These are phyloP conservation scores for Komagataella populi DNA, from an alignment of 805 yeast genomes.

Conservation along the genomic window DNA sequence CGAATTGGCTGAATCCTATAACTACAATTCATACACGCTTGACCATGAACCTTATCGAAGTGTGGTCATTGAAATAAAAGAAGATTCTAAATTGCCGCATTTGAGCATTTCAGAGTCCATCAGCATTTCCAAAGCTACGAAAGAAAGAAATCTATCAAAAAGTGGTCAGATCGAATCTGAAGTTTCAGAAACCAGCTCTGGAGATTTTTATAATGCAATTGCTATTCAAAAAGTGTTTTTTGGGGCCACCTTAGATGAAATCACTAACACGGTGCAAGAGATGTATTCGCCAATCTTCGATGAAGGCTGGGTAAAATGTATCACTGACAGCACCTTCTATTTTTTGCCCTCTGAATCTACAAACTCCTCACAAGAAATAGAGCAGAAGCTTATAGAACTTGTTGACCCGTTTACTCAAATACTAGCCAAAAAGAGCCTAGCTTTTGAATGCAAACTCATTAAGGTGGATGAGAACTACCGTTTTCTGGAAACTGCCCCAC, in stretches of 20 bases:
- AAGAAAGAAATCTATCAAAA: not conserved
- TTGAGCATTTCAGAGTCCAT: conserved; percentile 27
- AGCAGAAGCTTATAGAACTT: not conserved
- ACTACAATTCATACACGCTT: conserved; percentile 56
- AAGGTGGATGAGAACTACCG: not conserved
- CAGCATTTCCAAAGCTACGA: conserved; percentile 11
- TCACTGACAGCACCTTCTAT: not conserved
- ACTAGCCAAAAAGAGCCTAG: not conserved
- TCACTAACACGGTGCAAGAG: not conserved
- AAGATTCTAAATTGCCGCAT: conserved; percentile 23
- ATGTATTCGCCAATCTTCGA: not conserved
- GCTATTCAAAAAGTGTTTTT: conserved; percentile 36
- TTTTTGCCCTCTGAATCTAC: not conserved
- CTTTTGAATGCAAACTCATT: not conserved
- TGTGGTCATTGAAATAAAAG: conserved; percentile 39
- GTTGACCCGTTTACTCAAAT: not conserved
- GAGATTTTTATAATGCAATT: conserved; percentile 36
- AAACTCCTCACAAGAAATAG: not conserved
- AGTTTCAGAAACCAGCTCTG: conserved; percentile 4
- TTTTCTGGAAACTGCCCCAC: not conserved
- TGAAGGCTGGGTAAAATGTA: not conserved
- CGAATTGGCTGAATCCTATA: conserved; percentile 45
- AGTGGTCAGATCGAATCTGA: conserved; percentile 10
- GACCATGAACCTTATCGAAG: conserved; percentile 73
- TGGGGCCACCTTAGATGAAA: conserved; percentile 34